Evolutionary conservation across 1,284 basidiomycete genomes (phyloP).

Genomic region (Rhodotorula sp.): DNA sequence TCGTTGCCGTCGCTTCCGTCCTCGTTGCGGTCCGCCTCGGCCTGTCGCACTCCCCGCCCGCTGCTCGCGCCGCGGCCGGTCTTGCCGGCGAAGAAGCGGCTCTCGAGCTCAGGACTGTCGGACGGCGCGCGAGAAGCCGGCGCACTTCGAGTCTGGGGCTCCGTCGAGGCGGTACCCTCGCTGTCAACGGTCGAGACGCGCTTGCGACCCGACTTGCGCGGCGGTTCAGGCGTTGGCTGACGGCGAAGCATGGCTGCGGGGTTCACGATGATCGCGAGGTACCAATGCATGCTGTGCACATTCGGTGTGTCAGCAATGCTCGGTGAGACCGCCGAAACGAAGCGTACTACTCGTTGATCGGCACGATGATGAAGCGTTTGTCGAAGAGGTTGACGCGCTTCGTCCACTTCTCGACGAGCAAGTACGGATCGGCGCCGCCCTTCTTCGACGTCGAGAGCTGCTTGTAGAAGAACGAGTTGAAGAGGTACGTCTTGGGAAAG

Average conservation of each 20-base stretch:
- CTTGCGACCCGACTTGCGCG: slow-evolving; percentile 10
- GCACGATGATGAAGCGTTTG: slow-evolving; percentile 90
- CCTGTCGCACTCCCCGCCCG: too few species aligned
- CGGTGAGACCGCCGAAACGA: background rate
- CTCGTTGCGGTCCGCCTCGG: too few species aligned
- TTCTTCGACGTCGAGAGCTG: slow-evolving; percentile 69
- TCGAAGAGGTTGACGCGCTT: slow-evolving; percentile 75
- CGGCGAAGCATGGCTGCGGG: slow-evolving; percentile 59
- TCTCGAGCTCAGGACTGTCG: too few species aligned
- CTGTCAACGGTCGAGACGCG: background rate
- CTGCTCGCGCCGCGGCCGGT: too few species aligned
- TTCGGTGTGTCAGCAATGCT: background rate
- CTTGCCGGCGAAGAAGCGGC: too few species aligned
- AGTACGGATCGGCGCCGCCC: slow-evolving; percentile 55
- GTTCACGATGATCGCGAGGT: slow-evolving; percentile 87
- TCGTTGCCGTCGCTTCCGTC: background rate
- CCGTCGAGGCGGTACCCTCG: background rate
- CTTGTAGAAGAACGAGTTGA: slow-evolving; percentile 97
- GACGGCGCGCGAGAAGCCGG: too few species aligned
- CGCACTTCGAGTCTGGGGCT: background rate
- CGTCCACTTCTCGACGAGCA: slow-evolving; percentile 92
- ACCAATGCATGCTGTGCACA: slow-evolving; percentile 82
- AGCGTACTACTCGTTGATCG: slow-evolving; percentile 90
- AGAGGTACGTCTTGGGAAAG: slow-evolving; percentile 78
- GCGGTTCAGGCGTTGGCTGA: background rate